Evolutionary conservation across 768 basidiomycete genomes (phyloP), one percentile per base, ranked within the genome.

Genomic region (Solioccasus polychromus): DNA sequence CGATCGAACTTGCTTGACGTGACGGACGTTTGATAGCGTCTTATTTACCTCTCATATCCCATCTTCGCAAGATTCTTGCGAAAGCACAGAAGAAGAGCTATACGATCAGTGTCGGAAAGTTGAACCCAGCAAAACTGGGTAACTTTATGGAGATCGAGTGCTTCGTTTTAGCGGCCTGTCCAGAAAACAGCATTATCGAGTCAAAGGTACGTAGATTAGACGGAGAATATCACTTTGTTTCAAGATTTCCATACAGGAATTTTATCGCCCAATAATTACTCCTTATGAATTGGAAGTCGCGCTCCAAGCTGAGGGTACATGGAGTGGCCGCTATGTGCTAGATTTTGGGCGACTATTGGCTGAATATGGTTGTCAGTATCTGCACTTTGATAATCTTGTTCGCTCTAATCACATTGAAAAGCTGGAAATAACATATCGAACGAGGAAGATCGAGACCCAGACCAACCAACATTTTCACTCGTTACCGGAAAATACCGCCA

Each of bases 121-220:
- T 96, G 37, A 96, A 91, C 55, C 94, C 96, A 0, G 79, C 92
- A 7, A 98, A 98, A 59, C 76, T 98, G 18, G 95, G 85, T 8
- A 99, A 98, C 66, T 98, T 97, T 64, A 77, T 88, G 58, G 94
- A 97, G 63, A 85, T 99, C 39, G 95, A 97, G 60, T 95, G 93
- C 58, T 98, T 92, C 58, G 85, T 97, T 15, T 75, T 96, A 47
- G 89, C 96, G 4, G 94, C 94, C 3, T 99, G 96, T 65, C 87
- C 86, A 0, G 94, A 99, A 63, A 95, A 95, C 55, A 89, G 86
- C 42, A 61, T 97, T 20, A 72, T 86, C 28, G 87, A 89, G 18
- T 75, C 82, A 4, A 87, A 86, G 69, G 85, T 77, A 32, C 6
- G 64, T 55, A 5, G 3, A 3, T 30, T 17, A 3, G 35, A 20